Evolutionary conservation across 2,329 filamentous ascomycete genomes (phyloP), one percentile per base, ranked within the genome.

Genomic region (Plectosphaerella sp.): DNA sequence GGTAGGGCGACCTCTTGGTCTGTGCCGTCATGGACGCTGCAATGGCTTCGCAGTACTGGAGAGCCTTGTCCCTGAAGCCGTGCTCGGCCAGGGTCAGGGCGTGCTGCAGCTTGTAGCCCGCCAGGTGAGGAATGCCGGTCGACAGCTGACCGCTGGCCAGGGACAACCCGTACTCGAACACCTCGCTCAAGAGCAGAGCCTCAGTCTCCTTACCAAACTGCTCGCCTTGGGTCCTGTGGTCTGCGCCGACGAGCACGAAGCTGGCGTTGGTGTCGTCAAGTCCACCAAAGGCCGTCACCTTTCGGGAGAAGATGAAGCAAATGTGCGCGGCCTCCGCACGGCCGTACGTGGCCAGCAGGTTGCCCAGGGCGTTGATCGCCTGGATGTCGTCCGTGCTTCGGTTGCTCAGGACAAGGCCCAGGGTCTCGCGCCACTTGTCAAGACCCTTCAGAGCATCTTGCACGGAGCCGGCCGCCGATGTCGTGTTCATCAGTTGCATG

Each of bases 381-480:
- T 85, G 82, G 10, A 81, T 78, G 68, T 99, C 94, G 25, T 89
- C 87, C 2, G 80, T 71, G 56, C 88, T 96, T 55, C 94, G 85
- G 68, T 99, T 99, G 70, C 89, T 93, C 42, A 97, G 71, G 24
- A 97, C 83, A 54, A 99, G 75, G 2, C 87, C 83, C 39, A 97
- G 73, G 0, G 94, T 97, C 69, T 99, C 94, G 43, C 86, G 85
- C 94, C 94, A 99, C 67, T 91, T 91, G 62, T 97, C 89, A 18
- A 99, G 75, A 5, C 94, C 94, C 61, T 90, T 88, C 5, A 93
- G 76, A 1, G 86, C 86, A 66, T 94, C 91, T 58, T 84, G 86
- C 1, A 84, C 77, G 33, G 83, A 71, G 2, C 79, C 82, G 8
- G 77, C 72, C 7, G 81, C 75, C 52, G 84, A 77, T 3, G 83